Conservation (phyloP, 2,329 filamentous ascomycete species). For the Penicillium nordicum region DNA sequence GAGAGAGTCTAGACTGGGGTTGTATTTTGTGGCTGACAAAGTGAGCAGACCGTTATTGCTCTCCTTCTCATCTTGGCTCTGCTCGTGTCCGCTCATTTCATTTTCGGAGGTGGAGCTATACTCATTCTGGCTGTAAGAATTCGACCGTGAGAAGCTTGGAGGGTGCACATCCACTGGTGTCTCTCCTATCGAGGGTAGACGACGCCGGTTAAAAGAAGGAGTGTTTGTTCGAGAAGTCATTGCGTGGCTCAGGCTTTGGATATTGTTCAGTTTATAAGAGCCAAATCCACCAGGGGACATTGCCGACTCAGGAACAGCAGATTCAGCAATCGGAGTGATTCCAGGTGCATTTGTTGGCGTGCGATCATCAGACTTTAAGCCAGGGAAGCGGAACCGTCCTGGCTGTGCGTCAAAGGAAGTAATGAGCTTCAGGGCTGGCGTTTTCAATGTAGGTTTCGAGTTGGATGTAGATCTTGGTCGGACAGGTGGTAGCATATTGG, state of each 20-base stretch:
- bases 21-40: constrained; percentile 46
- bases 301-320: constrained; percentile 59
- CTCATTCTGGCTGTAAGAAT: constrained; percentile 43
- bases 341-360: constrained; percentile 75
- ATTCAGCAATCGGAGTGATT: constrained; percentile 84
- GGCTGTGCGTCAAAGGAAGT: constrained; percentile 68
- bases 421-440: constrained; percentile 82
- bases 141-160: constrained; percentile 40
- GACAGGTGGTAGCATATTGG: constrained; percentile 22
- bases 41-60: constrained; percentile 37
- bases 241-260: constrained; percentile 67
- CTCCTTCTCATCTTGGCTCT: constrained; percentile 30
- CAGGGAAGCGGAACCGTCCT: constrained; percentile 61
- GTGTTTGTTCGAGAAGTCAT: constrained; percentile 63
- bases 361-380: constrained; percentile 51
- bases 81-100: constrained; percentile 25
- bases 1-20: constrained; percentile 38
- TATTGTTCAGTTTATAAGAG: constrained; percentile 54
- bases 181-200: constrained; percentile 77
- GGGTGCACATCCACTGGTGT: constrained; percentile 54
- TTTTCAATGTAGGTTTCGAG: constrained; percentile 64
- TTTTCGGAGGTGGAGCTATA: constrained; percentile 50
- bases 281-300: constrained; percentile 66
- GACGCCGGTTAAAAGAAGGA: constrained; percentile 58
- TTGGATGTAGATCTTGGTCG: constrained; percentile 50